These are phyloP conservation scores for Xanthoconium separans DNA, from an alignment of 1,284 basidiomycete genomes.

Conservation along the genomic window DNA sequence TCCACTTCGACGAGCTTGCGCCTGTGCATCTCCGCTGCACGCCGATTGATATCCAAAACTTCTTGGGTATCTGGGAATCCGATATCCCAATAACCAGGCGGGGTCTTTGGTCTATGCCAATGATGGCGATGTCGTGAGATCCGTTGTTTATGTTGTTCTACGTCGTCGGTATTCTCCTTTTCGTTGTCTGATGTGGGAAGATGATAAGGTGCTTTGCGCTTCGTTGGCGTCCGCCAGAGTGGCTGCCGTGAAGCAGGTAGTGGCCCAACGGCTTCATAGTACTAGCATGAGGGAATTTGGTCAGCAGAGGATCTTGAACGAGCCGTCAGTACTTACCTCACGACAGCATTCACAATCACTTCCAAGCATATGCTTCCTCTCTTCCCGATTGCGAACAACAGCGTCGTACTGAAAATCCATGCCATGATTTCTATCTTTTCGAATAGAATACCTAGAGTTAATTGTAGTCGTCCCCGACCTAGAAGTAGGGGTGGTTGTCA, in stretches of 20 bases:
- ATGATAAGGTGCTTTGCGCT: slow-evolving; percentile 15
- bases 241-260: slow-evolving; percentile 69
- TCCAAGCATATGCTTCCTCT: slow-evolving; percentile 68
- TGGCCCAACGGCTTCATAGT: slow-evolving; percentile 75
- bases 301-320: not conserved
- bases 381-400: slow-evolving; percentile 69
- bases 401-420: slow-evolving; percentile 69
- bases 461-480: slow-evolving; percentile 44
- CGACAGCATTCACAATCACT: slow-evolving; percentile 84
- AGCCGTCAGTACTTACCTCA: slow-evolving; percentile 53
- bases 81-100: slow-evolving; percentile 86
- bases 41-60: slow-evolving; percentile 68
- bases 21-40: slow-evolving; percentile 68
- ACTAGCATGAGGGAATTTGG: slow-evolving; percentile 45
- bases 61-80: slow-evolving; percentile 87
- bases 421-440: slow-evolving; percentile 66
- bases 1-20: slow-evolving; percentile 58
- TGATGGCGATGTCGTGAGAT: slow-evolving; percentile 79
- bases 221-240: slow-evolving; percentile 65
- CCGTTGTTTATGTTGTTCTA: slow-evolving; percentile 63
- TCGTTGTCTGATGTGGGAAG: slow-evolving; percentile 8
- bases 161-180: slow-evolving; percentile 32
- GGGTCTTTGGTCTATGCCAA: slow-evolving; percentile 72
- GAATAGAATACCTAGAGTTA: slow-evolving; percentile 66
- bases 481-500: not conserved